phyloP scores from a whole-genome alignment of 2,329 filamentous ascomycete species.

The Calonectria naviculata region DNA sequence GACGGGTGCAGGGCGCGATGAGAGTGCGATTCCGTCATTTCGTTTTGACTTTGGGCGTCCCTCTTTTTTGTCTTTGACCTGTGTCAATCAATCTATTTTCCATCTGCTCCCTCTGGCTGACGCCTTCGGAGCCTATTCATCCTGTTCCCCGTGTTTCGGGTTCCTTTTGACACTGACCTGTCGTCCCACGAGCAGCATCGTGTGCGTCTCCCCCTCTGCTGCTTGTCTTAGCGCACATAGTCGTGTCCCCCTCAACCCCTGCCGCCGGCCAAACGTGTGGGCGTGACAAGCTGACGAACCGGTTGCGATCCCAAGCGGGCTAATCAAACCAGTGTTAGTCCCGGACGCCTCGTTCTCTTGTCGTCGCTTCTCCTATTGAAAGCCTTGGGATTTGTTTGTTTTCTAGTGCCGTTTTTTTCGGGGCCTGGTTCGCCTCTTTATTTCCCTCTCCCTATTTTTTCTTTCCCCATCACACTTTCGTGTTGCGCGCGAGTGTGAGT shows the following conservation, averaged over 20 bases:
- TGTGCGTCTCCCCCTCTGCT: too few relatives aligned
- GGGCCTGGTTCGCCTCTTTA: not conserved
- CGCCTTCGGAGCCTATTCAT: not conserved
- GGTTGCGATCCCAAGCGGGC: not conserved
- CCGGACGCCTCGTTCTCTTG: not conserved
- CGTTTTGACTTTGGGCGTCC: not conserved
- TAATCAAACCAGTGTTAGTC: conserved; percentile 10
- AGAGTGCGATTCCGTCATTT: not conserved
- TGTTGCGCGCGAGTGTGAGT: not conserved
- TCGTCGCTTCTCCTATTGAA: not conserved
- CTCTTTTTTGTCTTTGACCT: not conserved
- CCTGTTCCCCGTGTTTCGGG: not conserved
- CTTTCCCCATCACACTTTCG: not conserved
- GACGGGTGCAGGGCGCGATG: too few relatives aligned
- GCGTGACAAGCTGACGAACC: not conserved
- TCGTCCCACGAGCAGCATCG: too few relatives aligned
- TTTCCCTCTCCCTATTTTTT: not conserved
- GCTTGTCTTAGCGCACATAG: too few relatives aligned
- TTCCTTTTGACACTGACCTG: too few relatives aligned
- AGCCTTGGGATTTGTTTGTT: not conserved
- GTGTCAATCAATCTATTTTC: not conserved
- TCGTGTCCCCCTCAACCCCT: not conserved
- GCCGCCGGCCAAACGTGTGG: not conserved
- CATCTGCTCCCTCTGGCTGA: not conserved
- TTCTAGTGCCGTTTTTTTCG: not conserved